Percentiles rank a stretch among this genome's conserved stretches.
phyloP scores from a whole-genome alignment of 2,329 filamentous ascomycete genomes.

The Nemania sp. region DNA sequence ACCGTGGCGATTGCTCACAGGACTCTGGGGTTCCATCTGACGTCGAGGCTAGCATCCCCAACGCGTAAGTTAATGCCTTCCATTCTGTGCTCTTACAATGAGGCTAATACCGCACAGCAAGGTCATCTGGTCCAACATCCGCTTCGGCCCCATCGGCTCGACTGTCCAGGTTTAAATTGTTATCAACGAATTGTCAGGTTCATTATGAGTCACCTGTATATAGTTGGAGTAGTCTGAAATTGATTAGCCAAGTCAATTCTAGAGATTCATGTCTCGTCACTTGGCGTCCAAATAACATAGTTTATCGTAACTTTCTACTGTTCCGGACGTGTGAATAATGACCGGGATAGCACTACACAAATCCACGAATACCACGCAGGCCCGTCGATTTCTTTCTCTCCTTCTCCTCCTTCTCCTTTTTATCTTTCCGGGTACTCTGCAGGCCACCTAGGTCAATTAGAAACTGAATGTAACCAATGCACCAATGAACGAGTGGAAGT shows the following conservation, averaged over 20 bases:
- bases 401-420: conserved; percentile 27
- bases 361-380: conserved; percentile 38
- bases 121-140: conserved; percentile 64
- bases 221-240: conserved; percentile 18
- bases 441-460: conserved; percentile 24
- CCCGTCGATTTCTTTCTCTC: conserved; percentile 32
- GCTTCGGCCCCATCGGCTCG: conserved; percentile 61
- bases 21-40: conserved; percentile 60
- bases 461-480: background rate
- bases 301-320: conserved; percentile 18
- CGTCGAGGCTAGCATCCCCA: conserved; percentile 57
- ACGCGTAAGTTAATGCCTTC: conserved; percentile 48
- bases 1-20: conserved; percentile 62
- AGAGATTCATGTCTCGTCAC: background rate
- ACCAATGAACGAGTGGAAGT: background rate
- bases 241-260: conserved; percentile 6
- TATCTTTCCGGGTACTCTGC: conserved; percentile 33
- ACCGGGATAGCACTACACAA: conserved; percentile 19
- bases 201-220: conserved; percentile 32
- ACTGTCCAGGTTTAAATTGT: conserved; percentile 53
- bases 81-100: background rate
- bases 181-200: conserved; percentile 6
- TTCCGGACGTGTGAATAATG: no score
- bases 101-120: conserved; percentile 47
- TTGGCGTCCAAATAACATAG: conserved; percentile 3